Evolutionary conservation across 768 basidiomycete genomes (phyloP), one percentile per base, ranked within the genome.

Genomic region (Boletus edulis): DNA sequence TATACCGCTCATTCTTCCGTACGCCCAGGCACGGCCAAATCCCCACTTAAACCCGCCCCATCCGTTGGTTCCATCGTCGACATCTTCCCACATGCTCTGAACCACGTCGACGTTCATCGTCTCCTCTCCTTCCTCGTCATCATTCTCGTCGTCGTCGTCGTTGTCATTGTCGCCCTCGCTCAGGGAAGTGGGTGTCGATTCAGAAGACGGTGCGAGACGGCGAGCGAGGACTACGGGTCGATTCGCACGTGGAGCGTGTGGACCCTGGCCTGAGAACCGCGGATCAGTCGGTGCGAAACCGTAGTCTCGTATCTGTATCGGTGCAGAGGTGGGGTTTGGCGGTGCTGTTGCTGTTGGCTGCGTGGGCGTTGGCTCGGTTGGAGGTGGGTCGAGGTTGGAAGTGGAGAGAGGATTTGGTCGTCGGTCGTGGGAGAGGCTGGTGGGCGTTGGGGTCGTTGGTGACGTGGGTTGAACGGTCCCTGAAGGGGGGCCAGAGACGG

Each of bases 221-320:
- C 68, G 63, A 2, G 66, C 62, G 15, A 68, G 65, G 14, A 65
- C 22, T 0, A 67, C 54, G n/a, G 69, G 68, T 24, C 73, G 72
- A 45, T 75, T 77, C 3, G 69, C 60, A 4, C 72, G 69, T 10
- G 79, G 80, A 11, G 71, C 73, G 43, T 76, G 65, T 12, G 73
- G 62, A 12, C 79, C 80, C 3, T 58, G 57, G 10, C 79, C 79
- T 7, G 63, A 58, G 62, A 81, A 80, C 8, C 81, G 75, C 15
- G 64, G 69, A 65, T 82, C 81, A 6, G 67, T 46, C 3, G 62
- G 51, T 20, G 73, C 57, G 58, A 73, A 82, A 12, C 73, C 81
- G 58, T 73, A 82, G 62, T 82, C 81, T n/a, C 80, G 76, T 27
- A 82, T 78, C 51, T 75, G 75, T 62, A 80, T 72, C 13, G 73